phyloP scores from a whole-genome alignment of 31 red algal species.

The Porphyra umbilicalis region DNA sequence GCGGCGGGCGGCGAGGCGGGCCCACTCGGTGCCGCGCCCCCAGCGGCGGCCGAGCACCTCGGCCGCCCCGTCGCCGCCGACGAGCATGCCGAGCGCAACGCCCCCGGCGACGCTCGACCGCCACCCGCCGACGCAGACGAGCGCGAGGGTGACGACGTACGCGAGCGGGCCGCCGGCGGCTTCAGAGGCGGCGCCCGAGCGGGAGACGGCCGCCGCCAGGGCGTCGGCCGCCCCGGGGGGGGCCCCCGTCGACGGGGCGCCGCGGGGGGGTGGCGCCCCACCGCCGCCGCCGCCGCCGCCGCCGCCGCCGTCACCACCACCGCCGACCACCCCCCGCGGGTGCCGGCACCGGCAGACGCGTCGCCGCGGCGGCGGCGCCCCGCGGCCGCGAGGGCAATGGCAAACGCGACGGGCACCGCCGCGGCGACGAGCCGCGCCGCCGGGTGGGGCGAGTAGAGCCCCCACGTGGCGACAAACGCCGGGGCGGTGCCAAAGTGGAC shows the following conservation, averaged over 20 bases:
- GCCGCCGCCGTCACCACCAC: background rate
- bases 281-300: background rate
- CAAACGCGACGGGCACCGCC: background rate
- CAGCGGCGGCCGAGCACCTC: background rate
- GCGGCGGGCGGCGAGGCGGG: background rate
- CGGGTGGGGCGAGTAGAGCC: background rate
- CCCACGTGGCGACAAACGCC: background rate
- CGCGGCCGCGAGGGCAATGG: background rate
- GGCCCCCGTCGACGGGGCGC: background rate
- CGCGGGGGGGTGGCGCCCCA: background rate
- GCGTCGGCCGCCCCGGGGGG: background rate
- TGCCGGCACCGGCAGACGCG: too few relatives aligned
- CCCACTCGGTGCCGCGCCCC: background rate
- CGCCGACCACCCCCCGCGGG: background rate
- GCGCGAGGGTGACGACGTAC: background rate
- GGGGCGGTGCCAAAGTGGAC: background rate
- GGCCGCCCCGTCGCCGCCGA: background rate
- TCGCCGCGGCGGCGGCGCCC: too few relatives aligned
- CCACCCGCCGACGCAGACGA: background rate
- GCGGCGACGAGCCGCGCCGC: background rate
- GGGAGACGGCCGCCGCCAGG: background rate
- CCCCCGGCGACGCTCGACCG: background rate
- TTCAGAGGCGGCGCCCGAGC: background rate
- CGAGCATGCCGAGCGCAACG: background rate
- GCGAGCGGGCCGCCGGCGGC: background rate